A percentile compares a stretch with the other conserved stretches of the same genome.
Evolutionary conservation across 345 rosid genomes (phyloP).

Genomic region (Corchorus olitorius): DNA sequence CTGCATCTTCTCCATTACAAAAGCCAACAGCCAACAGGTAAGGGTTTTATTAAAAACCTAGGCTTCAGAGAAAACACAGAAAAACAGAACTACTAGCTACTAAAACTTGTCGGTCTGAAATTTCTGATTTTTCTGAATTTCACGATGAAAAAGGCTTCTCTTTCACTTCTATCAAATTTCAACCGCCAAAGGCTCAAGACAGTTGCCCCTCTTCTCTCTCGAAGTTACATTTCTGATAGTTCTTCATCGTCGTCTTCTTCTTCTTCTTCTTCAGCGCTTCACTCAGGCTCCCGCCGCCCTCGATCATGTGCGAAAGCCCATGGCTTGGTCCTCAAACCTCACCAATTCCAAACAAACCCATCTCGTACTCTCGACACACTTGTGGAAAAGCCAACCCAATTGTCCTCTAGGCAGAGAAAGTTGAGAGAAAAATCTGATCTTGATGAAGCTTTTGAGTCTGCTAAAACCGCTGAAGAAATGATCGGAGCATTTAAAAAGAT

Average conservation of each 20-base stretch:
- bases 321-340: conserved; percentile 36
- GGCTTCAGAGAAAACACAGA: background rate
- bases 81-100: background rate
- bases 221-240: conserved; percentile 30
- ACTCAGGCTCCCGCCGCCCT: conserved; percentile 24
- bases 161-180: conserved; percentile 53
- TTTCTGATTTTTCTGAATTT: conserved; percentile 8
- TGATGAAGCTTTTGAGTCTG: conserved; percentile 88
- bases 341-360: conserved; percentile 39
- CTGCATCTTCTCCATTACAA: background rate
- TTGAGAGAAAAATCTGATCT: conserved; percentile 60
- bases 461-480: conserved; percentile 74
- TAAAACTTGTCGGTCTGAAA: background rate
- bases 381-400: conserved; percentile 46
- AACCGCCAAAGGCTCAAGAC: conserved; percentile 37
- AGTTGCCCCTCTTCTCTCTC: conserved; percentile 27
- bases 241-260: conserved; percentile 29
- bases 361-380: conserved; percentile 56
- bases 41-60: conserved; percentile 33
- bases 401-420: conserved; percentile 59
- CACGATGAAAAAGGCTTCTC: conserved; percentile 61
- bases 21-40: no score
- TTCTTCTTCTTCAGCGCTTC: conserved; percentile 27
- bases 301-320: conserved; percentile 41
- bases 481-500: conserved; percentile 63